Conservation (phyloP, 106 monocot genomes). For the Chionographis japonica region DNA sequence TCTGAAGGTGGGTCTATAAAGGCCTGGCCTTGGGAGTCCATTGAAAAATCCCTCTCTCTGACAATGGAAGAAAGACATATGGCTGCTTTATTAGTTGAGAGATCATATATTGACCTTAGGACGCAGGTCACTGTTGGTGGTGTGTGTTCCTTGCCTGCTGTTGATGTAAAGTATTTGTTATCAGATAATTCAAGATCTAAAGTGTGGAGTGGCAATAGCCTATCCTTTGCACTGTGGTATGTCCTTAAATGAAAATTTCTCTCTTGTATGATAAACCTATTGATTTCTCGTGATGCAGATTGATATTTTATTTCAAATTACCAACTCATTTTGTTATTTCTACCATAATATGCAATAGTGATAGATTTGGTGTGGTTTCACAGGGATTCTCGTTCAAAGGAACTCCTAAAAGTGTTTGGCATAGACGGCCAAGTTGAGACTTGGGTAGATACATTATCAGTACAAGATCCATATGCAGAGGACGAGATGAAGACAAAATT, state of each 20-base stretch:
- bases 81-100: conserved; percentile 50
- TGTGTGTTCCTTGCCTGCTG: conserved; percentile 34
- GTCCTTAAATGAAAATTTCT: background rate
- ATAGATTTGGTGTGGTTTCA: background rate
- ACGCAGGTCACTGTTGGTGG: conserved; percentile 37
- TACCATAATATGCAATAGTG: background rate
- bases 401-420: conserved; percentile 49
- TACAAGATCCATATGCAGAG: conserved; percentile 33
- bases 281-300: background rate
- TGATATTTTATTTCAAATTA: background rate
- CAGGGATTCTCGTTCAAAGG: conserved; percentile 53
- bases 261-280: background rate
- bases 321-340: background rate
- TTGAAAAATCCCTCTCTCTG: conserved; percentile 40
- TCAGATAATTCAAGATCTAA: conserved; percentile 51
- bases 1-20: conserved; percentile 55
- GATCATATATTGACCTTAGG: conserved; percentile 51
- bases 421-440: conserved; percentile 52
- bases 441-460: conserved; percentile 21
- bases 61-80: conserved; percentile 39
- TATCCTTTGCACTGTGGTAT: conserved; percentile 52
- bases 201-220: conserved; percentile 46
- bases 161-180: conserved; percentile 45
- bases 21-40: conserved; percentile 50
- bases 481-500: conserved; percentile 35